Evolutionary conservation across 2,329 filamentous ascomycete species (phyloP).

Genomic region (Penicillium italicum): DNA sequence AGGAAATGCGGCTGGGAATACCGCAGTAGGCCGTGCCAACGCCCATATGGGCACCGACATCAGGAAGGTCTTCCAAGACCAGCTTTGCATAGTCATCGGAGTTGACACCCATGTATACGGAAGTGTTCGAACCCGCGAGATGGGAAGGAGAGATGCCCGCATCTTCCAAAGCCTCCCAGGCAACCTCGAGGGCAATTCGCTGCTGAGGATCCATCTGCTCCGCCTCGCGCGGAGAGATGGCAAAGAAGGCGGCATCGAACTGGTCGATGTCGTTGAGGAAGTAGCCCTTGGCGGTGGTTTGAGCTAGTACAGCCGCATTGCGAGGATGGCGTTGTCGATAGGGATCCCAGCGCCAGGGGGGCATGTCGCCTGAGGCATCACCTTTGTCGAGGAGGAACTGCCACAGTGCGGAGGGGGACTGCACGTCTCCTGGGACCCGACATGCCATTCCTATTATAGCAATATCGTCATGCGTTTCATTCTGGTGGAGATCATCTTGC

Average conservation of each 20-base stretch:
- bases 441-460: neutral
- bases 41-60: constrained; percentile 36
- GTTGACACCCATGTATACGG: neutral
- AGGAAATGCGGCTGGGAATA: constrained; percentile 28
- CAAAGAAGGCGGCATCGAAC: neutral
- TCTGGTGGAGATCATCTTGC: neutral
- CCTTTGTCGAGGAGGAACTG: neutral
- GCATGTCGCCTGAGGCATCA: neutral
- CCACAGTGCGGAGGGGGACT: neutral
- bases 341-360: neutral
- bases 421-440: neutral
- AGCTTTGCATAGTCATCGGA: constrained; percentile 38
- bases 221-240: neutral
- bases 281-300: neutral
- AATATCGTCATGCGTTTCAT: neutral
- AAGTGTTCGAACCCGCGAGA: neutral
- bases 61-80: constrained; percentile 37
- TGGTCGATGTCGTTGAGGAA: neutral
- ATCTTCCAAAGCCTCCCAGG: neutral
- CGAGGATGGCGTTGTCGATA: neutral
- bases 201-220: neutral
- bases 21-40: neutral
- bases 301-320: neutral
- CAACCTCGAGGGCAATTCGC: neutral
- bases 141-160: neutral